Conservation (phyloP, 2,329 filamentous ascomycete genomes). For the Blastomyces silverae region DNA sequence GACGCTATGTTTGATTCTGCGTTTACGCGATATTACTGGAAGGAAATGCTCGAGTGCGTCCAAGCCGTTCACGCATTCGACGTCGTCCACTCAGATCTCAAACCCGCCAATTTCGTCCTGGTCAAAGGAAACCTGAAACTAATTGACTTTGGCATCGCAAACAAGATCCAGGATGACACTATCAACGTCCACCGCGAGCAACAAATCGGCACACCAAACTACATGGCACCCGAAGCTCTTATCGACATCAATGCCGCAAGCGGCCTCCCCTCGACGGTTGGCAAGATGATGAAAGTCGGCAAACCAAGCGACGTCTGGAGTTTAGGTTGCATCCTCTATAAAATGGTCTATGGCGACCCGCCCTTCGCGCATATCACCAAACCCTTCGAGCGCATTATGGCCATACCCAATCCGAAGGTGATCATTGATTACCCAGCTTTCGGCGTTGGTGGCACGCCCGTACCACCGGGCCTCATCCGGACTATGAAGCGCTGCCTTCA, state of each 20-base stretch:
- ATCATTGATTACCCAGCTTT: constrained; percentile 43
- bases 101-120: constrained; percentile 93
- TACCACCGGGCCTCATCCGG: constrained; percentile 51
- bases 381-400: constrained; percentile 69
- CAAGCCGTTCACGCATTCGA: constrained; percentile 81
- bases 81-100: constrained; percentile 94
- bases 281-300: constrained; percentile 87
- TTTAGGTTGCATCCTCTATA: constrained; percentile 91
- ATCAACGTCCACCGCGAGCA: constrained; percentile 95
- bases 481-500: constrained; percentile 54
- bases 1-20: constrained; percentile 73
- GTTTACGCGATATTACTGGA: constrained; percentile 97
- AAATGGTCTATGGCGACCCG: constrained; percentile 95
- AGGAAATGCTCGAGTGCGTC: constrained; percentile 97
- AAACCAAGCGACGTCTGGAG: constrained; percentile 97
- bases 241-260: constrained; percentile 70
- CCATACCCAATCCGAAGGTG: constrained; percentile 46
- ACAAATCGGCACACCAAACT: constrained; percentile 93
- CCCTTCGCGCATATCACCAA: constrained; percentile 90
- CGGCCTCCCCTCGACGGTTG: constrained; percentile 42
- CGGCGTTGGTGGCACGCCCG: constrained; percentile 43
- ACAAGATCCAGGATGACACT: constrained; percentile 93
- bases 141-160: constrained; percentile 98
- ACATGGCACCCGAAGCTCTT: constrained; percentile 95
- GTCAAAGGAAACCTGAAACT: constrained; percentile 86